Evolutionary conservation across 139 green algal genomes (phyloP), one percentile per base, ranked within the genome.

Genomic region (Zygnema circumcarinatum): DNA sequence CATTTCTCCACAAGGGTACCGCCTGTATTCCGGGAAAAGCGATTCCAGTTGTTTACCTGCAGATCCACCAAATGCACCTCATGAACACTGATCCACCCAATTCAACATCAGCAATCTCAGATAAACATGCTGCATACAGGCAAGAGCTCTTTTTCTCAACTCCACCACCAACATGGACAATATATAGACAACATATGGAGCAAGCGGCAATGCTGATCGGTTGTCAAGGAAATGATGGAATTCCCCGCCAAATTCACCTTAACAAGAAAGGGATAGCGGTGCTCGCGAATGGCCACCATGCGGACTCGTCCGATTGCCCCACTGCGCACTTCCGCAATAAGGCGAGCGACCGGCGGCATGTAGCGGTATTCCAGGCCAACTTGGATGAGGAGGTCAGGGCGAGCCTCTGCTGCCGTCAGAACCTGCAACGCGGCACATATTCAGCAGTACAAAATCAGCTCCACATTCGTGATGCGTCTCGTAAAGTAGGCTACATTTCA

Each of bases 321-420:
- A 22, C 25, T 76, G 22, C 25, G 11, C 29, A 84, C 72, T 39
- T 88, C 82, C 2, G 39, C 21, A 7, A 88, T 47, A 22, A 88
- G 82, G 22, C 72, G 31, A 2, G 83, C 69, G 1, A 88, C 69
- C 1, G 83, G 69, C 21, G 83, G 69, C 83, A 88, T 88, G 83
- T 85, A 88, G 36, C 83, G 69, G 83, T 88, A 88, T 76, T 88
- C 83, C 40, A 88, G 73, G 29, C 83, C 83, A 35, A 88, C 83
- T 29, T 88, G 83, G 47, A 88, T 25, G 35, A 88, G 25, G 0
- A 84, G 36, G 2, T 33, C 83, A 22, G 31, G 3, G 21, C 1
- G 40, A 54, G 11, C 81, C 2, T 25, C 2, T 38, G 81, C 81
- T 0, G 81, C 81, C 16, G 81, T 33, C 7, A 87, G 21, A 38